These are phyloP conservation scores for Picocystis salinarum DNA, from an alignment of 139 green algal species.

Conservation along the genomic window DNA sequence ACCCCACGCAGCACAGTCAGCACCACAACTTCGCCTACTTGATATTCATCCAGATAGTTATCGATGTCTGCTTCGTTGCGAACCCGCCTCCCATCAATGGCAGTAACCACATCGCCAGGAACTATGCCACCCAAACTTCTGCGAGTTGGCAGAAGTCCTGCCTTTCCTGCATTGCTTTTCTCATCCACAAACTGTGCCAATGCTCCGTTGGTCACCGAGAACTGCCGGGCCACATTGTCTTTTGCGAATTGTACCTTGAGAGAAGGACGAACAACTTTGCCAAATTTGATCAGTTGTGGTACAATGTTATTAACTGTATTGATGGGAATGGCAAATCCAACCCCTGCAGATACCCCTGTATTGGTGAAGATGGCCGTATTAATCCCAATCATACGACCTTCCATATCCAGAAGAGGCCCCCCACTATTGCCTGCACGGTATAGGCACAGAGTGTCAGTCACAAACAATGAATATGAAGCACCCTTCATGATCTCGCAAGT, in stretches of 20 bases:
- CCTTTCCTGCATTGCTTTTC: slow-evolving; percentile 25
- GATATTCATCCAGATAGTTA: no score
- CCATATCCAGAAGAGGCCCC: slow-evolving; percentile 50
- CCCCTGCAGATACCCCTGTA: slow-evolving; percentile 35
- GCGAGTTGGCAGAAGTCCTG: slow-evolving; percentile 39
- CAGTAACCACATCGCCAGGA: slow-evolving; percentile 34
- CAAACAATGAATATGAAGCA: no score
- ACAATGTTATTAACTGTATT: slow-evolving; percentile 49
- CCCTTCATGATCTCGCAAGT: no score
- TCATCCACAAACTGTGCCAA: slow-evolving; percentile 33
- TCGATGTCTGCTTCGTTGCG: no score
- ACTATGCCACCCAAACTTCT: slow-evolving; percentile 36
- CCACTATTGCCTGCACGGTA: slow-evolving; percentile 32
- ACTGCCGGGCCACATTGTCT: slow-evolving; percentile 31
- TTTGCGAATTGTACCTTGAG: slow-evolving; percentile 27
- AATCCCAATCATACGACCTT: slow-evolving; percentile 18
- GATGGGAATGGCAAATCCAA: slow-evolving; percentile 69
- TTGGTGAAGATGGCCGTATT: slow-evolving; percentile 60
- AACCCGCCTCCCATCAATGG: slow-evolving; percentile 7
- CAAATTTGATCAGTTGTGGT: slow-evolving; percentile 51
- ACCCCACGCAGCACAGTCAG: no score
- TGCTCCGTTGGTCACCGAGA: slow-evolving; percentile 20
- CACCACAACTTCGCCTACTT: no score
- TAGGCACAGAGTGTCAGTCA: no score
- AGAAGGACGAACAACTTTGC: slow-evolving; percentile 22